Base-by-base conservation (phyloP, 2,329 filamentous ascomycete genomes). In the Pseudogymnoascus sp. region DNA sequence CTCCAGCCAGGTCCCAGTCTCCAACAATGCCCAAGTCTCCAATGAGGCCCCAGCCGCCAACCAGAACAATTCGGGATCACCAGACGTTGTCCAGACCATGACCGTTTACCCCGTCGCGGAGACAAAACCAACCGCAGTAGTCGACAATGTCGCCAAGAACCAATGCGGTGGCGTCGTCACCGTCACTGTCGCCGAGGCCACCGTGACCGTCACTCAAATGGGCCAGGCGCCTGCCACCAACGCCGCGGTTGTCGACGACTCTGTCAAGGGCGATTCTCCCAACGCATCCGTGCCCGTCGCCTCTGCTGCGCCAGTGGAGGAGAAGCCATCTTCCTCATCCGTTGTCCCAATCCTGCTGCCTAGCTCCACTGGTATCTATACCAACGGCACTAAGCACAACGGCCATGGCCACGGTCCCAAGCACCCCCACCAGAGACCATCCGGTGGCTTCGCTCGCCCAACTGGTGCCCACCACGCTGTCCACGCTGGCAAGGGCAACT, bases 301-400 rank as follows among this genome's bases (percentile, higher is more conserved):
- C 28, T 33, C 50, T 56, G 28, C 28, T 21, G 28, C 50, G 3
- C 50, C 50, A 56, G 50, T 33, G 1, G 28, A 56, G 10, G n/a
- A 16, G 2, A 5, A 16, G 16, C 42, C 42, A n/a, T 12, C 42
- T 1, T 21, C 21, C 5, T 23, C 42, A 14, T 25, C 42, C 12
- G 16, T 31, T 56, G 28, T 56, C 28, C 50, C 50, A 28, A 56
- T 28, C 3, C n/a, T 56, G 2, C n/a, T 56, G 25, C 47, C 47
- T 18, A 56, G 47, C 47, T 31, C 50, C 25, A 56, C 50, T 56
- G 50, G 50, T 33, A 56, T 56, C 28, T 56, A 56, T 16, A 56
- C n/a, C 50, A 56, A 56, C 28, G 50, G 50, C 16, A 56, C 50
- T 1, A 56, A 56, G 50, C 50, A 31, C 47, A 25, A 56, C 50